Evolutionary conservation across 169 alveolate genomes (phyloP).

Genomic region (Plasmodium chabaudi): DNA sequence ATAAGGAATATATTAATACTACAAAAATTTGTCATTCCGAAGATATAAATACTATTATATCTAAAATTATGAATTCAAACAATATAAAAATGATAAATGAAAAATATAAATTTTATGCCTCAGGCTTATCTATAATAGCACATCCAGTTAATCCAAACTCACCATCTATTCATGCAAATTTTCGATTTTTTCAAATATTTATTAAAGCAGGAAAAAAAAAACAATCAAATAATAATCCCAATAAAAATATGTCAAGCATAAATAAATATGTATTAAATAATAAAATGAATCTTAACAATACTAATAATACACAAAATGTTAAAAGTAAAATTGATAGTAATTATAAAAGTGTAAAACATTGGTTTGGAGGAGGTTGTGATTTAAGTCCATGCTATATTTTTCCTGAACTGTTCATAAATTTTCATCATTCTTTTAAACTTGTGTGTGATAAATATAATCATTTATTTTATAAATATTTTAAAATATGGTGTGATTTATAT

Average conservation of each 20-base stretch:
- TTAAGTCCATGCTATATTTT: conserved; percentile 90
- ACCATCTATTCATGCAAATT: conserved; percentile 91
- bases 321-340: conserved; percentile 33
- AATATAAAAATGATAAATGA: conserved; percentile 63
- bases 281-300: neutral
- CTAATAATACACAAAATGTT: neutral
- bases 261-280: too few relatives aligned
- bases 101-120: conserved; percentile 84
- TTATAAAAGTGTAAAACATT: conserved; percentile 81
- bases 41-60: conserved; percentile 27
- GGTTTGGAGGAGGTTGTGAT: conserved; percentile 95
- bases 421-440: conserved; percentile 86
- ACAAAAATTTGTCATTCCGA: conserved; percentile 48
- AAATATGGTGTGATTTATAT: conserved; percentile 90
- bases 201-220: conserved; percentile 73
- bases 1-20: conserved; percentile 44
- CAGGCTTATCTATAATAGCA: conserved; percentile 89
- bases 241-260: neutral
- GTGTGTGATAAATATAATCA: conserved; percentile 84
- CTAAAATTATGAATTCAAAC: conserved; percentile 57
- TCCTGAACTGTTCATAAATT: conserved; percentile 86
- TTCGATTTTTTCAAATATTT: conserved; percentile 85
- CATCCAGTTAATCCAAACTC: conserved; percentile 90
- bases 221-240: conserved; percentile 7
- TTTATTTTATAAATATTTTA: conserved; percentile 84